phyloP scores from a whole-genome alignment of 495 filamentous ascomycete species.

The Xylaria longipes region DNA sequence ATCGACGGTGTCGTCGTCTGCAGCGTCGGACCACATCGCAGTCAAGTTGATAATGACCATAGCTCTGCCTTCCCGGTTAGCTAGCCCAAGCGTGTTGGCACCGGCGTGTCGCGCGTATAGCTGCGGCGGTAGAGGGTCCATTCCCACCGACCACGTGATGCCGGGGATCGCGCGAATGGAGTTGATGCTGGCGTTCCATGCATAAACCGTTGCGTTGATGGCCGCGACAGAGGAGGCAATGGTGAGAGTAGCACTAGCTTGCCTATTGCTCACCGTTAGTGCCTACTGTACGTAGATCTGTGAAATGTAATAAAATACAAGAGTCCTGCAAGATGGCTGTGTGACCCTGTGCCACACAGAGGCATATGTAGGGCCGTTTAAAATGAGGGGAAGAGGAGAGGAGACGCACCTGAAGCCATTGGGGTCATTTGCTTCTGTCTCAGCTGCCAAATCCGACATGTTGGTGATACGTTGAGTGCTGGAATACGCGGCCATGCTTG shows the following conservation, averaged over 20 bases:
- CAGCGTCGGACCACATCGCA: slow-evolving; percentile 31
- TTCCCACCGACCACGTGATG: slow-evolving; percentile 40
- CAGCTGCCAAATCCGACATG: slow-evolving; percentile 16
- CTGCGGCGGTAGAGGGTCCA: slow-evolving; percentile 54
- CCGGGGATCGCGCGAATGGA: slow-evolving; percentile 21
- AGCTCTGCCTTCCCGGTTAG: slow-evolving; percentile 1
- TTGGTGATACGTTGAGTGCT: neutral
- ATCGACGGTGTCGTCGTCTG: slow-evolving; percentile 28
- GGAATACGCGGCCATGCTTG: neutral
- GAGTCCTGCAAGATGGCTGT: neutral
- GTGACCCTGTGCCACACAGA: neutral
- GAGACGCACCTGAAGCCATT: slow-evolving; percentile 2
- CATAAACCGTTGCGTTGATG: neutral
- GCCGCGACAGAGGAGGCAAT: neutral
- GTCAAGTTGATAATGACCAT: slow-evolving; percentile 24
- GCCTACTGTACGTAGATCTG: neutral
- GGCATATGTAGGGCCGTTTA: neutral
- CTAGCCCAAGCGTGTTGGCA: slow-evolving; percentile 53
- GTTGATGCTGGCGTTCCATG: neutral
- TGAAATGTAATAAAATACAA: neutral
- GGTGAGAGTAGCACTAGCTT: slow-evolving; percentile 4
- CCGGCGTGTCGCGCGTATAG: slow-evolving; percentile 41
- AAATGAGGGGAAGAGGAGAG: neutral
- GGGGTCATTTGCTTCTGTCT: slow-evolving; percentile 6
- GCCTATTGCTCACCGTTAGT: neutral